A percentile compares a stretch with the other conserved stretches of the same genome.
These are phyloP conservation scores for Hypoxylon fuscum DNA, from an alignment of 495 filamentous ascomycete species.

Conservation along the genomic window DNA sequence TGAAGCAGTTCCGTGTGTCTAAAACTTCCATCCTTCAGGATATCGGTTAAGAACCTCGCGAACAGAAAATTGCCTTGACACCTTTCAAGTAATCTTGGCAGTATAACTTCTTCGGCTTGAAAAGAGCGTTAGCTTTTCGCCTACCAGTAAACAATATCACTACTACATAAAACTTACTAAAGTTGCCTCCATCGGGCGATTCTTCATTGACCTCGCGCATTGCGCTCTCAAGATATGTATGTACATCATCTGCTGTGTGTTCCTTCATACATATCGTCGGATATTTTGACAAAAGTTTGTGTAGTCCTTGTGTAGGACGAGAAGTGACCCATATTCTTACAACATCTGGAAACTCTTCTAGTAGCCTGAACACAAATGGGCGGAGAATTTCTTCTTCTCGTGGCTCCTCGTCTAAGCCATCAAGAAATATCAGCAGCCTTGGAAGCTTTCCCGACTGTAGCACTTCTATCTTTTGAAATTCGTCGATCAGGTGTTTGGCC, in stretches of 20 bases:
- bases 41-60: not conserved
- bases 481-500: not conserved
- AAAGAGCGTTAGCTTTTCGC: not conserved
- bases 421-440: not conserved
- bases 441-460: not conserved
- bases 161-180: not conserved
- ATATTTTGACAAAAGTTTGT: not conserved
- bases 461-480: not conserved
- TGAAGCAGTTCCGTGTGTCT: not conserved
- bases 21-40: not conserved
- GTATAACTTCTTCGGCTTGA: not conserved
- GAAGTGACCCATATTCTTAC: constrained; percentile 1
- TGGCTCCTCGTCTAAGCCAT: constrained; percentile 1
- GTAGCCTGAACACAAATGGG: not conserved
- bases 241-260: not conserved
- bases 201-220: not conserved
- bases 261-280: not conserved
- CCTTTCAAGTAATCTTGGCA: not conserved
- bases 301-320: not conserved
- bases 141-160: not conserved
- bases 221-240: not conserved
- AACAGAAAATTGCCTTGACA: constrained; percentile 7
- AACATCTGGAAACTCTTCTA: not conserved
- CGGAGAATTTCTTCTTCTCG: not conserved
- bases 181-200: not conserved